Evolutionary conservation across 352 stramenopile species (phyloP).

Genomic region (Plasmopara halstedii): DNA sequence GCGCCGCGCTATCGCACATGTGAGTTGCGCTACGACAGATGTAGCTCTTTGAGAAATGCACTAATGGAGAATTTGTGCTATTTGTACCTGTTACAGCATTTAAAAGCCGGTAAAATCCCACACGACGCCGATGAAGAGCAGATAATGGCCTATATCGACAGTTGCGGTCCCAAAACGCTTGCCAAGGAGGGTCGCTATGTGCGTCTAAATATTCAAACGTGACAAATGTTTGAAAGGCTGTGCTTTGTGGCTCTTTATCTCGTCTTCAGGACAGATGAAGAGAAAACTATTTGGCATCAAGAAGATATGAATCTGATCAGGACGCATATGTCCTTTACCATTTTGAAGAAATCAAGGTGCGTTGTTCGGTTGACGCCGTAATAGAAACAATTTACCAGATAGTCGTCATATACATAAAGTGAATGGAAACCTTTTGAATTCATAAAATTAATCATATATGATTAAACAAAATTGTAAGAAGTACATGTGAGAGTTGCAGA

Average conservation of each 20-base stretch:
- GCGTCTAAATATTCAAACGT: conserved; percentile 43
- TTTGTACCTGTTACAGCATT: conserved; percentile 28
- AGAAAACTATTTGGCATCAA: too few relatives aligned
- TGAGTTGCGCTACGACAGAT: conserved; percentile 17
- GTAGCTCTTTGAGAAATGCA: not conserved
- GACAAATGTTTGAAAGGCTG: too few relatives aligned
- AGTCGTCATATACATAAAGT: too few relatives aligned
- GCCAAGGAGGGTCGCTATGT: conserved; percentile 56
- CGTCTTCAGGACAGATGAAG: too few relatives aligned
- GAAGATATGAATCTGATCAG: too few relatives aligned
- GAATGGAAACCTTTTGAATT: too few relatives aligned
- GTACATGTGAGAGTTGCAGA: too few relatives aligned
- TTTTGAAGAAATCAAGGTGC: conserved; percentile 3
- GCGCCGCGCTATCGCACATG: conserved; percentile 46
- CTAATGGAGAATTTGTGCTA: not conserved
- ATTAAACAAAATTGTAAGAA: too few relatives aligned
- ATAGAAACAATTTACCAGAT: too few relatives aligned
- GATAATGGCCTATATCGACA: conserved; percentile 54
- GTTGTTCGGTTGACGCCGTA: too few relatives aligned
- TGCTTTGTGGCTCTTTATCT: too few relatives aligned
- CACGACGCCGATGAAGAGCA: conserved; percentile 45
- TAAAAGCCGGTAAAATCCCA: conserved; percentile 51
- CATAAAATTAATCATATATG: too few relatives aligned
- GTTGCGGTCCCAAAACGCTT: conserved; percentile 37
- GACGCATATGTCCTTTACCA: not conserved